Percentiles rank a stretch among this genome's conserved stretches.
These are phyloP conservation scores for Paxillus rubicundulus DNA, from an alignment of 768 basidiomycete genomes.

Conservation along the genomic window DNA sequence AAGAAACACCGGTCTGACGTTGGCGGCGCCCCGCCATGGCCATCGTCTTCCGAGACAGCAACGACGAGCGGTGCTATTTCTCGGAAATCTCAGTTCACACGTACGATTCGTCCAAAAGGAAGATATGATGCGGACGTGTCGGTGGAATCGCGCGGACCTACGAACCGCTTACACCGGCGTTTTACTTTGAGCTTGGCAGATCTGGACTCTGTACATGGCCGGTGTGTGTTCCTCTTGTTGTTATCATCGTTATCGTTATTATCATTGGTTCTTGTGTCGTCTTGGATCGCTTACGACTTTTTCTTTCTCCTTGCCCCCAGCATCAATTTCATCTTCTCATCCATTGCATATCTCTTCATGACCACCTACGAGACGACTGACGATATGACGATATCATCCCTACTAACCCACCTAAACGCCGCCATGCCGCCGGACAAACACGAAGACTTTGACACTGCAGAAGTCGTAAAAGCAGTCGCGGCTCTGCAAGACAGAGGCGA, in stretches of 20 bases:
- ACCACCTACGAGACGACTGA: slow-evolving; percentile 67
- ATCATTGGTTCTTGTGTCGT: neutral
- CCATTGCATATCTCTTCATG: slow-evolving; percentile 61
- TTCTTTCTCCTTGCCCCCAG: slow-evolving; percentile 30
- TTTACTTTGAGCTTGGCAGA: slow-evolving; percentile 46
- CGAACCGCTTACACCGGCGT: slow-evolving; percentile 25
- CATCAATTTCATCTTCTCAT: slow-evolving; percentile 56
- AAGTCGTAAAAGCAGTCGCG: slow-evolving; percentile 55
- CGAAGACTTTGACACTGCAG: slow-evolving; percentile 77
- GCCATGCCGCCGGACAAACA: slow-evolving; percentile 77
- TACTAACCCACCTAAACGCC: slow-evolving; percentile 71
- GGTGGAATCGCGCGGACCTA: slow-evolving; percentile 13
- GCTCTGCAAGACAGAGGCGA: slow-evolving; percentile 46
- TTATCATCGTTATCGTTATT: slow-evolving; percentile 1
- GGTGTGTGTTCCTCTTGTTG: slow-evolving; percentile 42
- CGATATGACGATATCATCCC: slow-evolving; percentile 65
- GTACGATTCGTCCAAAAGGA: slow-evolving; percentile 27
- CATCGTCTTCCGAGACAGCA: slow-evolving; percentile 17
- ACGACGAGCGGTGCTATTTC: slow-evolving; percentile 3
- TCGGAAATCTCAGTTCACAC: slow-evolving; percentile 24
- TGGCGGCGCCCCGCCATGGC: slow-evolving; percentile 19
- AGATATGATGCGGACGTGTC: slow-evolving; percentile 24
- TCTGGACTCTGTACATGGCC: slow-evolving; percentile 55
- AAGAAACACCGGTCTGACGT: slow-evolving; percentile 26
- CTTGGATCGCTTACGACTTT: too few species aligned